Conservation (phyloP, 139 green algal species). For the Spirogloea muscicola region DNA sequence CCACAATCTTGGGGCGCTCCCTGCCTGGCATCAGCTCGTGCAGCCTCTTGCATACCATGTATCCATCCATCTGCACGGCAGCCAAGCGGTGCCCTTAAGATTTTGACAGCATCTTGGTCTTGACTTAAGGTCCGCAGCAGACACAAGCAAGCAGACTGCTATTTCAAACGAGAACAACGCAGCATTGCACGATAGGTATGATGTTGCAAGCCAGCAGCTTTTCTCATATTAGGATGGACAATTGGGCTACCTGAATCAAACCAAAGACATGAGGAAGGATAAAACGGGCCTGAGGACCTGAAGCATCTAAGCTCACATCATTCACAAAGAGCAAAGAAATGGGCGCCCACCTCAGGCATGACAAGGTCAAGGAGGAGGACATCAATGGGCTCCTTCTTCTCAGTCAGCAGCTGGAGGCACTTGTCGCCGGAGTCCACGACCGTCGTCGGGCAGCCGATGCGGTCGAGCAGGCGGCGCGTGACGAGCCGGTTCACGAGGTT, state of each 20-base stretch:
- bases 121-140: background rate
- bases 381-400: slow-evolving; percentile 30
- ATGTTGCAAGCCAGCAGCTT: background rate
- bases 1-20: slow-evolving; percentile 30
- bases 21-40: background rate
- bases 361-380: slow-evolving; percentile 49
- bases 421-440: slow-evolving; percentile 34
- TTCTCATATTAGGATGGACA: background rate
- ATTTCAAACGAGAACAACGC: background rate
- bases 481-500: slow-evolving; percentile 58
- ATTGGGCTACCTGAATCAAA: background rate
- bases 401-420: slow-evolving; percentile 23
- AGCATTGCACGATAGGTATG: background rate
- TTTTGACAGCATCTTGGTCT: too few species aligned
- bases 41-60: slow-evolving; percentile 22
- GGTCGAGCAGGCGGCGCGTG: slow-evolving; percentile 56
- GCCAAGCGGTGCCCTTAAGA: background rate
- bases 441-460: slow-evolving; percentile 12
- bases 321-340: background rate
- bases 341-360: slow-evolving; percentile 33
- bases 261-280: background rate
- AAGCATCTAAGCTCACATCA: too few species aligned
- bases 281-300: background rate
- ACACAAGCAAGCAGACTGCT: background rate
- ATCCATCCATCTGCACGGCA: slow-evolving; percentile 28